Conservation (phyloP, 306 rosid genomes). For the Begonia fuchsioides region DNA sequence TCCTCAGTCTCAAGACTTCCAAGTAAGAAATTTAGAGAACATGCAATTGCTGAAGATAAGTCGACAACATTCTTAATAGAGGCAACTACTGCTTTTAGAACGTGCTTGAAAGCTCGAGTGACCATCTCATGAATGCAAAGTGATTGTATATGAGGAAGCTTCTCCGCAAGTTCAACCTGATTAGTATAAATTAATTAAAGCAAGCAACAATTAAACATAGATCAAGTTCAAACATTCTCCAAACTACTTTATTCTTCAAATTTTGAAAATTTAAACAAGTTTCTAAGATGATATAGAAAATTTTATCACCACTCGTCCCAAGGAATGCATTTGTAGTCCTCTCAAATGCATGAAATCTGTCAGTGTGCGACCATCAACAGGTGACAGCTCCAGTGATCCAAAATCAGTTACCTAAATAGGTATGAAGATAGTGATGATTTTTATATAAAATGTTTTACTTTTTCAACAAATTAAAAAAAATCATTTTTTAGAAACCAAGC, state of each 20-base stretch:
- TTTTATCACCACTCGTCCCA: slow-evolving; percentile 82
- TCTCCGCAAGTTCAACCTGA: slow-evolving; percentile 81
- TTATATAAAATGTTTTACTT: slow-evolving; percentile 7
- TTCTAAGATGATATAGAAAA: not conserved
- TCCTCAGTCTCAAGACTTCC: slow-evolving; percentile 39
- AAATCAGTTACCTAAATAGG: slow-evolving; percentile 70
- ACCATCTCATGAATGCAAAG: slow-evolving; percentile 97
- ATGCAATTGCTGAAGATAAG: slow-evolving; percentile 47
- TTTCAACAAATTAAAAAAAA: slow-evolving; percentile 3
- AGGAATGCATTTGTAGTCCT: slow-evolving; percentile 69
- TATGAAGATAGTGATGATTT: slow-evolving; percentile 15
- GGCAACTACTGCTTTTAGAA: slow-evolving; percentile 59
- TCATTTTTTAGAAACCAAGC: slow-evolving; percentile 1
- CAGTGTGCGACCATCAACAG: slow-evolving; percentile 92
- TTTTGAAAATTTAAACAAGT: slow-evolving; percentile 1
- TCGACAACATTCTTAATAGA: slow-evolving; percentile 37
- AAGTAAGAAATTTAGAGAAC: slow-evolving; percentile 58
- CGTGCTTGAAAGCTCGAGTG: slow-evolving; percentile 85
- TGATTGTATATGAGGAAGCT: slow-evolving; percentile 92
- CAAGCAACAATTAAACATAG: slow-evolving; percentile 5
- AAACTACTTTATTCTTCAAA: not conserved
- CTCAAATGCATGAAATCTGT: slow-evolving; percentile 98
- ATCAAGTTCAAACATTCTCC: not conserved
- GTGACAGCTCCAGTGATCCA: slow-evolving; percentile 95
- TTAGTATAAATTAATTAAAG: slow-evolving; percentile 18